phyloP scores from a whole-genome alignment of 495 filamentous ascomycete genomes.

The Hypoxylon fuscum region DNA sequence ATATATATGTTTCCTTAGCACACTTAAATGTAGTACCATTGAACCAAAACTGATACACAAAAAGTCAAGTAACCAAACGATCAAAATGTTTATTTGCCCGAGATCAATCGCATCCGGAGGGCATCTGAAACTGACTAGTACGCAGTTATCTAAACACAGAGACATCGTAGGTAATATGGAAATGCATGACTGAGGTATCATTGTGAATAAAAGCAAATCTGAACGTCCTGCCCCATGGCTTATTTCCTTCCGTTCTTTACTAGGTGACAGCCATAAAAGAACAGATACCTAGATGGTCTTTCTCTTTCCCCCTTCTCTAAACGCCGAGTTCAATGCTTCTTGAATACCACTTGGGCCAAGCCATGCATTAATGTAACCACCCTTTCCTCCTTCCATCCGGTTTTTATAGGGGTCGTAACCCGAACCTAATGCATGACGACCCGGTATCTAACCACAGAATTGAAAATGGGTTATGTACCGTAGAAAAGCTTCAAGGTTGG shows the following conservation, averaged over 20 bases:
- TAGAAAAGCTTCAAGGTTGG: background rate
- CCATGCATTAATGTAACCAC: slow-evolving; percentile 15
- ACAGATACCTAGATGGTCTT: background rate
- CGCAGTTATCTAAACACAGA: too few relatives aligned
- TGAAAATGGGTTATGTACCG: slow-evolving; percentile 11
- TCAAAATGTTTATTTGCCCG: too few relatives aligned
- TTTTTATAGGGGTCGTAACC: background rate
- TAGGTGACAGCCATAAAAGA: background rate
- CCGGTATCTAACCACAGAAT: slow-evolving; percentile 3
- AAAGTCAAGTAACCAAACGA: too few relatives aligned
- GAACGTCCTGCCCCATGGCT: background rate
- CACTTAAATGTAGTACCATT: too few relatives aligned
- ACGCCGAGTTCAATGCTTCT: slow-evolving; percentile 31
- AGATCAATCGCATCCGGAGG: too few relatives aligned
- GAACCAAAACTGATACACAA: too few relatives aligned
- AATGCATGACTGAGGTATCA: slow-evolving; percentile 28
- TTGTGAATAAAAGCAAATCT: slow-evolving; percentile 26
- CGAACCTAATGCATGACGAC: slow-evolving; percentile 3
- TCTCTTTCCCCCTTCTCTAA: slow-evolving; percentile 9
- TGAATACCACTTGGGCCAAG: slow-evolving; percentile 12
- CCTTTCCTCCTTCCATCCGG: background rate
- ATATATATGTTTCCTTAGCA: too few relatives aligned
- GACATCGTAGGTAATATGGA: background rate
- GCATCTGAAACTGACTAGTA: too few relatives aligned
- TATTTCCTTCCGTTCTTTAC: background rate